Evolutionary conservation across 768 basidiomycete genomes (phyloP).

Genomic region (Russula griseocarnosa): DNA sequence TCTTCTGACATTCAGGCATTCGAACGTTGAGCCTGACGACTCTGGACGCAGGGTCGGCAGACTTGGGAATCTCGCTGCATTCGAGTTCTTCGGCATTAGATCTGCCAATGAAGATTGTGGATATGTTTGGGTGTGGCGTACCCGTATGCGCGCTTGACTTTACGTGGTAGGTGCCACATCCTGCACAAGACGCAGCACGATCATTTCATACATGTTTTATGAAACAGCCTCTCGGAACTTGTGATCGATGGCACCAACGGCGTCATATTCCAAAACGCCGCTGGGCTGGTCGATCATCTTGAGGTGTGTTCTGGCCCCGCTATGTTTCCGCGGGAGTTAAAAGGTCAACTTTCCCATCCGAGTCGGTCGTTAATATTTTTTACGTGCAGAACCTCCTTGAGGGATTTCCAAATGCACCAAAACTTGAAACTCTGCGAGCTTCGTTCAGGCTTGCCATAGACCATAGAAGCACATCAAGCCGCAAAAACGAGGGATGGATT

Average conservation of each 20-base stretch:
- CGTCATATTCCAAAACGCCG: constrained; percentile 62
- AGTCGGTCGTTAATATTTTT: not conserved
- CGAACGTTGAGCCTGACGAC: not conserved
- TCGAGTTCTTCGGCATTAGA: constrained; percentile 86
- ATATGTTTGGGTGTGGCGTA: constrained; percentile 97
- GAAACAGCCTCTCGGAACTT: constrained; percentile 72
- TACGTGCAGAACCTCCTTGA: constrained; percentile 20
- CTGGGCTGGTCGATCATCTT: constrained; percentile 67
- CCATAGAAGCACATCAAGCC: not conserved
- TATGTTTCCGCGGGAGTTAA: constrained; percentile 2
- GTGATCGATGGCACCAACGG: constrained; percentile 85
- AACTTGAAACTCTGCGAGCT: constrained; percentile 19
- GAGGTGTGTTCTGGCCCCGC: constrained; percentile 45
- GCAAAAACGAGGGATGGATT: constrained; percentile 16
- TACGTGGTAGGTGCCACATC: constrained; percentile 55
- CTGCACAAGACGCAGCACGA: not conserved
- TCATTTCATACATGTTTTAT: not conserved
- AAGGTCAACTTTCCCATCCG: constrained; percentile 2
- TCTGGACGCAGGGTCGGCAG: constrained; percentile 65
- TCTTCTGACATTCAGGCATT: not conserved
- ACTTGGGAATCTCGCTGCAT: constrained; percentile 89
- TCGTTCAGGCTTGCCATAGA: constrained; percentile 14
- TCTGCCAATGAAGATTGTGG: constrained; percentile 98
- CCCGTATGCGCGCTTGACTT: constrained; percentile 91
- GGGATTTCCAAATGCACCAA: constrained; percentile 20